Evolutionary conservation across 495 filamentous ascomycete species (phyloP), one percentile per base, ranked within the genome.

Genomic region (Ramalina intermedia): DNA sequence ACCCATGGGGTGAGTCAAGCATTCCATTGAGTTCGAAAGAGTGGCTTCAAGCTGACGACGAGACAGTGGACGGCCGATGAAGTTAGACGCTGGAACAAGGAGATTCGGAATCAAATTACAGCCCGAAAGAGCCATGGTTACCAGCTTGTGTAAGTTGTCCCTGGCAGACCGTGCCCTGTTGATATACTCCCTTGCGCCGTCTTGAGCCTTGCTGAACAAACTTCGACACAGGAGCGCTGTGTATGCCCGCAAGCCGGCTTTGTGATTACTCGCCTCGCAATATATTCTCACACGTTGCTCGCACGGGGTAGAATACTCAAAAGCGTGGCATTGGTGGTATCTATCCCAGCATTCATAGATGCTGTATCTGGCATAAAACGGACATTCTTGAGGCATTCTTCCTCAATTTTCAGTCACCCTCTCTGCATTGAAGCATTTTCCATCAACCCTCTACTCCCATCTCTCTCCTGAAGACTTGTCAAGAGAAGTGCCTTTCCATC

Each of bases 1-100:
- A 69, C 74, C 0, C 65, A 77, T 43, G 65, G 66, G 40, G 62
- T 61, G 48, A 58, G 63, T 46, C 43, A 50, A 21, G 12, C 12
- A 18, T 24, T 13, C 7, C n/a, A n/a, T 16, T 23, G 17, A 29
- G 11, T 17, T 8, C 4, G 14, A 8, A 17, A 1, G 12, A 26
- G 44, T 51, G 39, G 37, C 2, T 41, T 41, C 17, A 41, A 55
- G 24, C 52, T 65, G 38, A 64, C 54, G 9, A 20, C 46, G 14
- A 47, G 27, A 48, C 43, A 62, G 55, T 60, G 57, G 57, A 51
- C 55, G 33, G 29, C 46, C 18, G 52, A 57, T 17, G 21, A 51
- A 48, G 57, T 60, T 43, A 57, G 55, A 38, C 8, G 45, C 13
- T 57, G 48, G 41, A 51, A 54, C 16, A 51, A 41, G 21, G 26